A percentile compares a stretch with the other conserved stretches of the same genome.
These are phyloP conservation scores for Rhizophagus sp. DNA, from an alignment of 192 early-diverging fungal species.

Conservation along the genomic window DNA sequence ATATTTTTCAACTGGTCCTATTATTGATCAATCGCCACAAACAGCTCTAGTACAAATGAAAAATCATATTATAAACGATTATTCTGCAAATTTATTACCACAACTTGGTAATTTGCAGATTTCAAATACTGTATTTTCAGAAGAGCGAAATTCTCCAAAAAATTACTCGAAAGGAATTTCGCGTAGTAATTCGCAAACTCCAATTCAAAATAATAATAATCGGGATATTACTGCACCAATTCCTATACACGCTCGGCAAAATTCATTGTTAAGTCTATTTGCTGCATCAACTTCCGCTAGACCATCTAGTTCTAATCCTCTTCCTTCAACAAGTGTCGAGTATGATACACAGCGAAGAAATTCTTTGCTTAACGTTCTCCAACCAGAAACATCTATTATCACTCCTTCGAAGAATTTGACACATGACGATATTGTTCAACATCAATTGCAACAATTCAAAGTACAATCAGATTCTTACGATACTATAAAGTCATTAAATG, in stretches of 20 bases:
- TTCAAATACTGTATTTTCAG: neutral
- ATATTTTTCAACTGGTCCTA: neutral
- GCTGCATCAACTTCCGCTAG: conserved; percentile 5
- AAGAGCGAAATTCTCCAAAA: neutral
- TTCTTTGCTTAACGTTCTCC: conserved; percentile 21
- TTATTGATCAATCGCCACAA: neutral
- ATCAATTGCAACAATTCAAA: neutral
- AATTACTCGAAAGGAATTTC: neutral
- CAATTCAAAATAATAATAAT: neutral
- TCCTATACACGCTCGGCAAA: conserved; percentile 17
- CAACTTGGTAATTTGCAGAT: neutral
- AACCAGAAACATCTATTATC: neutral
- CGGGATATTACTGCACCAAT: conserved; percentile 23
- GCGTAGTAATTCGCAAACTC: neutral
- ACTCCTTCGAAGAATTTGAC: neutral
- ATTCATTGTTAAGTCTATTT: conserved; percentile 28
- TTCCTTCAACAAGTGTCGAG: neutral
- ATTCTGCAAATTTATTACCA: neutral
- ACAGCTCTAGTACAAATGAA: neutral
- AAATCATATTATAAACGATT: neutral
- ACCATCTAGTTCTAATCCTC: neutral
- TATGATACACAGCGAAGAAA: conserved; percentile 1
- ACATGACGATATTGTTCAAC: neutral
- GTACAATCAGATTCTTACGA: neutral
- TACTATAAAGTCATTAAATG: neutral